Evolutionary conservation across 2,329 filamentous ascomycete genomes (phyloP).

Genomic region (Fusarium luffae): DNA sequence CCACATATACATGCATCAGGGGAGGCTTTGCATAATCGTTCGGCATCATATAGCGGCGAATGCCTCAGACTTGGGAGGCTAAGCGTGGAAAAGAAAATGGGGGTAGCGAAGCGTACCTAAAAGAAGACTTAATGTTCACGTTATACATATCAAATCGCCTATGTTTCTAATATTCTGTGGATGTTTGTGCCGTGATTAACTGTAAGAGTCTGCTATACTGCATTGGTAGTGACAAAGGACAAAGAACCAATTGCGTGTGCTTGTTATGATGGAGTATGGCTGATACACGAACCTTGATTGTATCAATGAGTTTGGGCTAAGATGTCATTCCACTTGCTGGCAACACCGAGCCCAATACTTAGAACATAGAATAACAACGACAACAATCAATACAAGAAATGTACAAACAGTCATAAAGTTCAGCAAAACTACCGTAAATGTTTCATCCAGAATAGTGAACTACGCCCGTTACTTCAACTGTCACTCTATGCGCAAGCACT

Average conservation of each 20-base stretch:
- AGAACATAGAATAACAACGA: too few species aligned
- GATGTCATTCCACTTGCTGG: neutral
- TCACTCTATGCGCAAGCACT: too few species aligned
- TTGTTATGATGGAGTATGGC: neutral
- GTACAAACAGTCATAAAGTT: too few species aligned
- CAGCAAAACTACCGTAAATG: too few species aligned
- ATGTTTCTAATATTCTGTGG: neutral
- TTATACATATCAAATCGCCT: conserved; percentile 1
- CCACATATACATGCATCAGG: conserved; percentile 23
- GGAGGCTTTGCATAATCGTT: conserved; percentile 37
- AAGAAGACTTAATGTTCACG: conserved; percentile 31
- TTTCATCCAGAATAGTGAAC: too few species aligned
- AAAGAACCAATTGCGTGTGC: neutral
- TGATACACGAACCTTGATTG: neutral
- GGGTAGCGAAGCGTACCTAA: conserved; percentile 30
- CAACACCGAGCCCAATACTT: too few species aligned
- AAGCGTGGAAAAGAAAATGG: conserved; percentile 10
- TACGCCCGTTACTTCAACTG: too few species aligned
- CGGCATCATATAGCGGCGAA: conserved; percentile 15
- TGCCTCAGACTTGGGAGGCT: conserved; percentile 15
- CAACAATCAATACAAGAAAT: too few species aligned
- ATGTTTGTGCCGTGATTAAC: neutral
- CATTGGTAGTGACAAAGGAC: neutral
- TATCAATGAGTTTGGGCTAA: neutral
- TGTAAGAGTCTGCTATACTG: too few species aligned